Percentiles rank a stretch among this genome's conserved stretches.
phyloP scores from a whole-genome alignment of 768 basidiomycete genomes.

The Sarcodon aspratus region DNA sequence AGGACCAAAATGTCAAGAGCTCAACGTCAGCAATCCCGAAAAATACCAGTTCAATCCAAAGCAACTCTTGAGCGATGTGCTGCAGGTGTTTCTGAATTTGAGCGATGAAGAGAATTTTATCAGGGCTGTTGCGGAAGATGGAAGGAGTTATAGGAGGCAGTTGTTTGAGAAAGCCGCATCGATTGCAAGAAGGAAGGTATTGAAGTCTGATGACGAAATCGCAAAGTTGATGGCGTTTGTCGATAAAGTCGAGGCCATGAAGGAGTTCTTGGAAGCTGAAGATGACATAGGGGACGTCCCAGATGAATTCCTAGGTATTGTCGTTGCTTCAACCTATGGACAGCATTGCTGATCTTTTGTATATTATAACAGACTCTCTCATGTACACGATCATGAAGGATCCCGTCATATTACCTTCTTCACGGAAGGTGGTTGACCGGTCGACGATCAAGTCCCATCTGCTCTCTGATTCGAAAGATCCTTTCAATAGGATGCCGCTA shows the following conservation, averaged over 20 bases:
- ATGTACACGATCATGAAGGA: slow-evolving; percentile 93
- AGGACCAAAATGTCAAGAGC: slow-evolving; percentile 79
- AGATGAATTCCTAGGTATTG: slow-evolving; percentile 86
- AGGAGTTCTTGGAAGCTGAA: slow-evolving; percentile 72
- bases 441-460: slow-evolving; percentile 93
- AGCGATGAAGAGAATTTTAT: slow-evolving; percentile 72
- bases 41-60: slow-evolving; percentile 86
- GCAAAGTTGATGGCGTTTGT: slow-evolving; percentile 60
- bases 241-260: slow-evolving; percentile 73
- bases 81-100: slow-evolving; percentile 86
- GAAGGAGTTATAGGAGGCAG: slow-evolving; percentile 77
- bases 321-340: background rate
- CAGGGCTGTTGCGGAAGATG: slow-evolving; percentile 85
- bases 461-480: slow-evolving; percentile 84
- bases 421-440: slow-evolving; percentile 68
- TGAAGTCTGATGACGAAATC: slow-evolving; percentile 77
- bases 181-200: slow-evolving; percentile 43
- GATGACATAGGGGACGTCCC: slow-evolving; percentile 89
- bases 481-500: slow-evolving; percentile 87
- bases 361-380: slow-evolving; percentile 52
- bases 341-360: background rate
- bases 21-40: slow-evolving; percentile 77
- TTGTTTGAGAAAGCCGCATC: slow-evolving; percentile 72
- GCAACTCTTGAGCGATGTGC: slow-evolving; percentile 70
- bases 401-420: slow-evolving; percentile 84